A percentile compares a stretch with the other conserved stretches of the same genome.
Evolutionary conservation across 495 filamentous ascomycete genomes (phyloP).

Genomic region (Beverwykella pulmonaria): DNA sequence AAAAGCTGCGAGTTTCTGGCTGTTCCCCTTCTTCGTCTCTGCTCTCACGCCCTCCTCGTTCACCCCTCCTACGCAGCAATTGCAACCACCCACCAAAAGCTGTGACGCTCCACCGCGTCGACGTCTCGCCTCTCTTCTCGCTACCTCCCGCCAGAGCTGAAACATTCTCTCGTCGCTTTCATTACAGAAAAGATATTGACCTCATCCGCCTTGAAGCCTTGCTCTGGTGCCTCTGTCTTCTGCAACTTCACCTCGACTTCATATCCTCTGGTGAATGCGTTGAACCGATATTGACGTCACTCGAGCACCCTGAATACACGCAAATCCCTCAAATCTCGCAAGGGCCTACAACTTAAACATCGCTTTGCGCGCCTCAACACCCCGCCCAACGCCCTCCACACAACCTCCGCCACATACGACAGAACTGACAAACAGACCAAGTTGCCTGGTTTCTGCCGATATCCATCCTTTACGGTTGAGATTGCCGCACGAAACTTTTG

Average conservation of each 20-base stretch:
- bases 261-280: not conserved
- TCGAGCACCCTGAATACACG: not conserved
- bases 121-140: not conserved
- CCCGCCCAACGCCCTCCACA: not conserved
- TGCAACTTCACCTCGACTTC: not conserved
- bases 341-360: not conserved
- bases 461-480: too few relatives aligned
- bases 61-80: not conserved
- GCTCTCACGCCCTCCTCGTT: conserved; percentile 5
- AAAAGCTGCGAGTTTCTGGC: not conserved
- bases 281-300: not conserved
- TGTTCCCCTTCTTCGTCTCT: not conserved
- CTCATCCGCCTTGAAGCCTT: not conserved
- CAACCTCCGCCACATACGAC: not conserved
- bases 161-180: not conserved
- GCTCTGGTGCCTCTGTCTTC: not conserved
- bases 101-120: not conserved
- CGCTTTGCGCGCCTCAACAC: not conserved
- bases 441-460: too few relatives aligned
- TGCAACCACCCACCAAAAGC: not conserved
- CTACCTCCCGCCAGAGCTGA: not conserved
- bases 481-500: too few relatives aligned
- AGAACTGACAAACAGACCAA: too few relatives aligned
- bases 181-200: not conserved
- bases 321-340: not conserved